These are phyloP conservation scores for Colletotrichum navitas DNA, from an alignment of 2,329 filamentous ascomycete genomes.

Conservation along the genomic window DNA sequence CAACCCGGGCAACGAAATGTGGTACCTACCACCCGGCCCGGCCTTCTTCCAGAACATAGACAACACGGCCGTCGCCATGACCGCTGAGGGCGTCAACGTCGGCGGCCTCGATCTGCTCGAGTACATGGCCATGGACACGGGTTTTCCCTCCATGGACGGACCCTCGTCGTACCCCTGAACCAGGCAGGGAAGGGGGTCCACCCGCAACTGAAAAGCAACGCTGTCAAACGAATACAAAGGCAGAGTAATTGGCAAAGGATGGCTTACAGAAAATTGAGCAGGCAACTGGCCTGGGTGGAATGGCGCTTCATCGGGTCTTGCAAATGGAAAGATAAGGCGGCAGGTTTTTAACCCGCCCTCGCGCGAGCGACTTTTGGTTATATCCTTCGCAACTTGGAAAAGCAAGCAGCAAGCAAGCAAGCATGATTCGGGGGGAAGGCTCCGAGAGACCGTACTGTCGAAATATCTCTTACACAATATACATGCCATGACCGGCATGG, in stretches of 20 bases:
- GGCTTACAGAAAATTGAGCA: conserved; percentile 1
- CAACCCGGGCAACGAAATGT: conserved; percentile 70
- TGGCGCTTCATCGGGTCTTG: background rate
- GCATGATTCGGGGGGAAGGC: background rate
- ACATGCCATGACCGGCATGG: conserved; percentile 5
- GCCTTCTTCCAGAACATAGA: conserved; percentile 76
- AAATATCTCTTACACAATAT: background rate
- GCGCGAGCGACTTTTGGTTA: background rate
- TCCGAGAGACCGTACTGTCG: background rate
- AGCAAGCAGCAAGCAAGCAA: background rate
- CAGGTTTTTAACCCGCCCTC: background rate
- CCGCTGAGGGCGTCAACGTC: conserved; percentile 75
- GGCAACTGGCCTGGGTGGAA: background rate
- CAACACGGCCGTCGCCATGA: conserved; percentile 73
- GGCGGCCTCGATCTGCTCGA: conserved; percentile 76
- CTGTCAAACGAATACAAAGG: background rate
- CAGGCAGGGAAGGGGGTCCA: conserved; percentile 4
- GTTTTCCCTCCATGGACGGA: conserved; percentile 52
- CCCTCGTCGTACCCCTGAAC: conserved; percentile 37
- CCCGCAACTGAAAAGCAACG: background rate
- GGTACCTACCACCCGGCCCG: conserved; percentile 74
- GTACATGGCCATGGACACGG: conserved; percentile 73
- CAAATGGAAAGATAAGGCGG: background rate
- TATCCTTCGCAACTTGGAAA: background rate
- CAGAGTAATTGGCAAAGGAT: background rate